Evolutionary conservation across 129 eudicot genomes (phyloP).

Genomic region (Tagetes erecta): DNA sequence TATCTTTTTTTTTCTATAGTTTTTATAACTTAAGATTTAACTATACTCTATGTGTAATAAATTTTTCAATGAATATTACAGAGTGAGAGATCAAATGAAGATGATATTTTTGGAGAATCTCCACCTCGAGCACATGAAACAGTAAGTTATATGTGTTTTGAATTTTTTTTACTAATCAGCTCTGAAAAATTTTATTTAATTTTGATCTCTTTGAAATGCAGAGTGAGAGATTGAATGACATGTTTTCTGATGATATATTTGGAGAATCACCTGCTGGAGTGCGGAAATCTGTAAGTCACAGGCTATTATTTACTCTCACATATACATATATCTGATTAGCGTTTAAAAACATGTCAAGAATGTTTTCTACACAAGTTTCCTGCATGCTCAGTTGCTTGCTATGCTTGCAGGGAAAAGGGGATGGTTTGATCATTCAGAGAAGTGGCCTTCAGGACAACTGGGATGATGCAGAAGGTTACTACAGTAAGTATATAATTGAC

Average conservation of each 20-base stretch:
- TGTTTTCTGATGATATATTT: constrained; percentile 94
- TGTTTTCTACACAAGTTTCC: background rate
- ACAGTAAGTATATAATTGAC: constrained; percentile 58
- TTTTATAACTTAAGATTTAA: background rate
- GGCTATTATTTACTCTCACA: background rate
- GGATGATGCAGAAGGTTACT: constrained; percentile 98
- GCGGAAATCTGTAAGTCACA: constrained; percentile 62
- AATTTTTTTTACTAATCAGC: background rate
- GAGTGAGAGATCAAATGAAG: constrained; percentile 89
- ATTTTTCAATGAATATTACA: constrained; percentile 26
- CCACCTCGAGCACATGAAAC: constrained; percentile 68
- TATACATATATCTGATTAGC: background rate
- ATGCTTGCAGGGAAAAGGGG: constrained; percentile 71
- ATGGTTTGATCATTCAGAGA: constrained; percentile 65
- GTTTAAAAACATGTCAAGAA: background rate
- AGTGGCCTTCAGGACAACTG: constrained; percentile 90
- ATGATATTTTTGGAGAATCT: constrained; percentile 93
- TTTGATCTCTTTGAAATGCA: constrained; percentile 30
- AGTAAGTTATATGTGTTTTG: constrained; percentile 38
- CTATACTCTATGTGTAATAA: constrained; percentile 7
- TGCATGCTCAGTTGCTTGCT: constrained; percentile 14
- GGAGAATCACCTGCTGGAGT: constrained; percentile 96
- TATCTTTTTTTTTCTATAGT: constrained; percentile 23
- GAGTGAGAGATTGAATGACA: constrained; percentile 82
- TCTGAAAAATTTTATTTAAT: background rate